Percentiles rank a stretch among this genome's conserved stretches.
Evolutionary conservation across 1,139 yeast genomes (phyloP).

Genomic region (Lodderomyces theae): DNA sequence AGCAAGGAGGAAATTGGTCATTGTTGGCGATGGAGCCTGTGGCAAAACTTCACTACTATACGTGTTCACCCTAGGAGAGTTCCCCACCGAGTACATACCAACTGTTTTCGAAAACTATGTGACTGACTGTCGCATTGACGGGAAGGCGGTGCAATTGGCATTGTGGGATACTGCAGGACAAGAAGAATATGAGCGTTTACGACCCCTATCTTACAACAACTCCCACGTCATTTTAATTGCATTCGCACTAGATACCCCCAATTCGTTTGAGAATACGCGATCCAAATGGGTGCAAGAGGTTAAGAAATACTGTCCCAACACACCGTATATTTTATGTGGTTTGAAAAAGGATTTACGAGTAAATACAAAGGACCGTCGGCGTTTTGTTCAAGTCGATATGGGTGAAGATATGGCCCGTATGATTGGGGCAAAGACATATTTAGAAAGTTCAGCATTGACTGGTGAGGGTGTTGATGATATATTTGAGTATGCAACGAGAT

Average conservation of each 20-base stretch:
- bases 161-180: constrained; percentile 98
- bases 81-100: constrained; percentile 83
- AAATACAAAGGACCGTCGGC: constrained; percentile 16
- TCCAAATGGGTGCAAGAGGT: constrained; percentile 76
- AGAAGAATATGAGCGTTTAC: constrained; percentile 77
- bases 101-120: constrained; percentile 95
- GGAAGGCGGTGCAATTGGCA: constrained; percentile 84
- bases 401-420: constrained; percentile 61
- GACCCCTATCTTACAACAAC: constrained; percentile 82
- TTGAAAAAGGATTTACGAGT: constrained; percentile 64
- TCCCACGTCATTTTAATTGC: constrained; percentile 73
- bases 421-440: constrained; percentile 66
- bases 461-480: constrained; percentile 84
- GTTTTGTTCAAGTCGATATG: constrained; percentile 50
- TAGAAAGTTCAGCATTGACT: constrained; percentile 74
- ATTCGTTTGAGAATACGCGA: constrained; percentile 65
- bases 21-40: constrained; percentile 95
- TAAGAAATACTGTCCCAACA: constrained; percentile 60
- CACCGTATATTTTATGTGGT: constrained; percentile 66
- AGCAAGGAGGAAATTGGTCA: constrained; percentile 75
- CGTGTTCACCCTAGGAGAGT: constrained; percentile 86
- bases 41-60: constrained; percentile 90
- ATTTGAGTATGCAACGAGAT: constrained; percentile 72
- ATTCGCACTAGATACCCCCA: constrained; percentile 67
- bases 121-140: constrained; percentile 89